These are phyloP conservation scores for Barnettozyma populi DNA, from an alignment of 805 yeast genomes.

Conservation along the genomic window DNA sequence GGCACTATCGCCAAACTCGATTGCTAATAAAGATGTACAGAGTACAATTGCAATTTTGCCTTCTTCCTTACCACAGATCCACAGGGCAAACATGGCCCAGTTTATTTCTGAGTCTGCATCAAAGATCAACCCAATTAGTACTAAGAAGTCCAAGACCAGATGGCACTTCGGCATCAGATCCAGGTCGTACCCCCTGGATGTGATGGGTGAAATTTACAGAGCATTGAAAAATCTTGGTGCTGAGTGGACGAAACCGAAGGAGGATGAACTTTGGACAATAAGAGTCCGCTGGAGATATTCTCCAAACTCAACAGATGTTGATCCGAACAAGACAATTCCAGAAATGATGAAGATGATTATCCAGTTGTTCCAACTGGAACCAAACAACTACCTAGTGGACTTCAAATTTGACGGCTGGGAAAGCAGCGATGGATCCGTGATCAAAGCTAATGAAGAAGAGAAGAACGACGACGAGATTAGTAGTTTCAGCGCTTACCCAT, in stretches of 20 bases:
- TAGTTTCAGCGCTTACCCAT: conserved; percentile 94
- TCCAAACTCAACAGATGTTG: conserved; percentile 28
- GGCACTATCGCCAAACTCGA: conserved; percentile 25
- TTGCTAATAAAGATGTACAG: conserved; percentile 30
- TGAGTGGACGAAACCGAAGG: conserved; percentile 94
- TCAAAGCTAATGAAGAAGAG: conserved; percentile 23
- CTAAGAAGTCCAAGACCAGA: conserved; percentile 86
- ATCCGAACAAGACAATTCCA: conserved; percentile 34
- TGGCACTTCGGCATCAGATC: conserved; percentile 99
- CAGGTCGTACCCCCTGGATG: conserved; percentile 93
- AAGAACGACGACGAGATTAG: conserved; percentile 65
- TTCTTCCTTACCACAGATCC: conserved; percentile 89
- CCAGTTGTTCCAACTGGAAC: conserved; percentile 91
- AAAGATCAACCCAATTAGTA: conserved; percentile 48
- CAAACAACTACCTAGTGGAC: conserved; percentile 92
- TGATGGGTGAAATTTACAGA: conserved; percentile 96
- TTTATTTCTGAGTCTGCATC: conserved; percentile 42
- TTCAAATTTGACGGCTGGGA: conserved; percentile 99
- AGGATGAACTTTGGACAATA: conserved; percentile 94
- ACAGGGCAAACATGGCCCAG: conserved; percentile 85
- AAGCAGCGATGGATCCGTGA: conserved; percentile 33
- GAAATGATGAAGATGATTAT: conserved; percentile 96
- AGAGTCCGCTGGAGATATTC: conserved; percentile 89
- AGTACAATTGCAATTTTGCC: conserved; percentile 91
- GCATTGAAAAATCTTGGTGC: conserved; percentile 93